A percentile compares a stretch with the other conserved stretches of the same genome.
Conservation (phyloP, 768 basidiomycete species). For the Leccinum fibrillosum region DNA sequence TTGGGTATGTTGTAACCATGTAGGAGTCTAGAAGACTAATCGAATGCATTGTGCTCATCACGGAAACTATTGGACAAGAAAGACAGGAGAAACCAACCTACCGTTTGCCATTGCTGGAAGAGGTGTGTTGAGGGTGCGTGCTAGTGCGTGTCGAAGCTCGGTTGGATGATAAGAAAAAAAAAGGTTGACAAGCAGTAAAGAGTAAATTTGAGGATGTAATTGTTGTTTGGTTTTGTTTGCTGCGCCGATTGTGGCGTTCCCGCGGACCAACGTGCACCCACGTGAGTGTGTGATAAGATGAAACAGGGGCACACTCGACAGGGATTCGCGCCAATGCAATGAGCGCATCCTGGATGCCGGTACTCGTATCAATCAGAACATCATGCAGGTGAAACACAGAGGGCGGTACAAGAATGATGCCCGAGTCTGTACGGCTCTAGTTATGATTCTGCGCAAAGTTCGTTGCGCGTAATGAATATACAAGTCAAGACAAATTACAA, state of each 20-base stretch:
- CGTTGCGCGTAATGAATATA: constrained; percentile 5
- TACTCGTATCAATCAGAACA: not conserved
- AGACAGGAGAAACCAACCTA: constrained; percentile 4
- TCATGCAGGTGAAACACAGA: constrained; percentile 5
- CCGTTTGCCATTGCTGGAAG: constrained; percentile 1
- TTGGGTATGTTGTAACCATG: constrained; percentile 58
- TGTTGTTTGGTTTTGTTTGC: constrained; percentile 17
- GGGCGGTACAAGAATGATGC: constrained; percentile 18
- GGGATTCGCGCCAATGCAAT: constrained; percentile 1
- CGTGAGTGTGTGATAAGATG: not conserved
- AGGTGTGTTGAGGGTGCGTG: not conserved
- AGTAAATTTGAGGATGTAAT: not conserved
- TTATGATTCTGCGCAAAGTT: constrained; percentile 13
- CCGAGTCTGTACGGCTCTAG: constrained; percentile 16
- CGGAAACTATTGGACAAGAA: not conserved
- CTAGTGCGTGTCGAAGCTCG: not conserved
- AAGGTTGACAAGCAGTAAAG: not conserved
- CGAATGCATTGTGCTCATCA: constrained; percentile 67
- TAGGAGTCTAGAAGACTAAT: constrained; percentile 92
- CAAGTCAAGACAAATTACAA: constrained; percentile 9
- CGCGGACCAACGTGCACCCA: not conserved
- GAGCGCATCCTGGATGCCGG: not conserved
- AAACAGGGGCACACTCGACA: not conserved
- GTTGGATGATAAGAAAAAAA: not conserved
- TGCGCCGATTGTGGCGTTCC: not conserved